A percentile compares a stretch with the other conserved stretches of the same genome.
Conservation (phyloP, 2,329 filamentous ascomycete species). For the Endoconidiophora polonica region DNA sequence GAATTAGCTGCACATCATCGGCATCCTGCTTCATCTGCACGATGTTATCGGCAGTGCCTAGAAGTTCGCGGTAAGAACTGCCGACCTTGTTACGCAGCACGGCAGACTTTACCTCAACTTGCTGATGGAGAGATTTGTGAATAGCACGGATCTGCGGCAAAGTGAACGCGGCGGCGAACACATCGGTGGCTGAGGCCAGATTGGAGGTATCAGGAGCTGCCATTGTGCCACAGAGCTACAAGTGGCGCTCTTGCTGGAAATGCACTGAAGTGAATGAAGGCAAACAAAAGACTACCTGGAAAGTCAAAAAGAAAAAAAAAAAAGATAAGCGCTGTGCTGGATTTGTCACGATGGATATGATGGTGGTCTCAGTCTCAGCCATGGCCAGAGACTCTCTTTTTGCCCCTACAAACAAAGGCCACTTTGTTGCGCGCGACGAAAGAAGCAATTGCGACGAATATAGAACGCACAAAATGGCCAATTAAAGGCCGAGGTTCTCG, state of each 20-base stretch:
- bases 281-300: too few species aligned
- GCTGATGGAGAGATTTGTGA: constrained; percentile 40
- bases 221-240: constrained; percentile 1
- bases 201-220: constrained; percentile 13
- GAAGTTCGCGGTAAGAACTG: constrained; percentile 65
- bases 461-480: too few species aligned
- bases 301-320: background rate
- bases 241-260: too few species aligned
- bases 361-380: background rate
- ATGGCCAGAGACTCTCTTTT: too few species aligned
- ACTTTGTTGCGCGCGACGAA: too few species aligned
- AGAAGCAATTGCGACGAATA: too few species aligned
- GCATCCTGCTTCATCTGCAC: constrained; percentile 75
- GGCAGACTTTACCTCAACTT: constrained; percentile 44
- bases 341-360: too few species aligned
- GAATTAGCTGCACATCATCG: constrained; percentile 51
- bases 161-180: constrained; percentile 39
- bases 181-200: constrained; percentile 33
- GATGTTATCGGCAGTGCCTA: constrained; percentile 87
- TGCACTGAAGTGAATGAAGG: too few species aligned
- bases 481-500: too few species aligned
- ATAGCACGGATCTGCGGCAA: constrained; percentile 47
- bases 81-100: constrained; percentile 49
- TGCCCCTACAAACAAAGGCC: too few species aligned
- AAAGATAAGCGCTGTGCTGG: background rate